Base-by-base conservation (phyloP, 2,329 filamentous ascomycete genomes). In the Calycina herbarum region DNA sequence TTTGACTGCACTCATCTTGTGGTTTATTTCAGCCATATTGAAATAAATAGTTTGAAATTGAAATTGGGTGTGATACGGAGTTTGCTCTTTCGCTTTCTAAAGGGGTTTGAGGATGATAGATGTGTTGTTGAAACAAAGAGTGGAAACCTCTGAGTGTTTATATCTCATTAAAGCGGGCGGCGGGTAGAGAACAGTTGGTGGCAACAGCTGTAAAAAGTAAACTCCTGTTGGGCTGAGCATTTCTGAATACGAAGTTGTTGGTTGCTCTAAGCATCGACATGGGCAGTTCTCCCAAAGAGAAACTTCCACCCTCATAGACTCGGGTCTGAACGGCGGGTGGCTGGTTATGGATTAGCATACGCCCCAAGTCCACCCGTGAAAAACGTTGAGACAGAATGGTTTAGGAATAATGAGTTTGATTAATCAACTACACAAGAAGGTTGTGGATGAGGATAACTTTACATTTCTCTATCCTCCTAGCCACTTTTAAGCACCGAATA, bases 1-100 rank as follows among this genome's bases (percentile, higher is more conserved):
- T 11, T 59, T 31, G 51, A 70, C 66, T n/a, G 66, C 69, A n/a
- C 64, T 66, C 67, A 70, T 70, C 11, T 48, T 67, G 40, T 61
- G 29, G 11, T 40, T 40, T 24, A 35, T 3, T 27, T 35, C 31
- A 15, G 57, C 57, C 57, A 59, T 59, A 15, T 13, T 59, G 31
- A 40, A 33, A 31, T 59, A 5, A 8, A 5, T 6, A 7, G 8
- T 3, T 13, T 20, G n/a, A 24, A 11, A 1, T 10, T 10, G 20
- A 24, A 6, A 51, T 10, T 11, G 4, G 11, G 6, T 10, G n/a
- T 20, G 20, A 11, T 51, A 5, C 6, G 2, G 3, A 24, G 45
- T 51, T 51, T 51, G 6, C 20, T 51, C 5, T n/a, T 45, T 45
- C 13, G 17, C n/a, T 45, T 45, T 17, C 13, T 45, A 20, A 20